A percentile compares a stretch with the other conserved stretches of the same genome.
Evolutionary conservation across 352 stramenopile genomes (phyloP).

Genomic region (Phytophthora megakarya): DNA sequence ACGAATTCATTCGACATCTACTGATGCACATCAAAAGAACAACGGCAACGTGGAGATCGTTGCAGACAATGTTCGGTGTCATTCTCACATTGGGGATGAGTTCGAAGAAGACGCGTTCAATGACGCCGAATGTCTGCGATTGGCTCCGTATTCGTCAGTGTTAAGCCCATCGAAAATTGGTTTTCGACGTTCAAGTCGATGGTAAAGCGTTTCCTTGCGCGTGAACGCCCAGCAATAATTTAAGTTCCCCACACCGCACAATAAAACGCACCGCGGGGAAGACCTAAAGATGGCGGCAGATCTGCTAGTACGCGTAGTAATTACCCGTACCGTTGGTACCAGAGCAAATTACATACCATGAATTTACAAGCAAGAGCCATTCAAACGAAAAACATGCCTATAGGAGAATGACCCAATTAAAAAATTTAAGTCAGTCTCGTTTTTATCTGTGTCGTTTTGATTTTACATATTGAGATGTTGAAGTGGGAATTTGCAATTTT

Average conservation of each 20-base stretch:
- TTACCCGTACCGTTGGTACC: neutral
- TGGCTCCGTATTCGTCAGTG: neutral
- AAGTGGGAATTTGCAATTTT: too few species aligned
- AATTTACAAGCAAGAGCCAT: neutral
- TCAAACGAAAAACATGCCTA: neutral
- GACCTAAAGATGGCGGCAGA: neutral
- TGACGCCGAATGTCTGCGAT: too few species aligned
- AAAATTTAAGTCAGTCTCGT: too few species aligned
- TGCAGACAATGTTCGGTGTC: neutral
- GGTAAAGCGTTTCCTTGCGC: neutral
- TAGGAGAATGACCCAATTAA: too few species aligned
- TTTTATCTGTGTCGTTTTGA: too few species aligned
- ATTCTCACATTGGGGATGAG: neutral
- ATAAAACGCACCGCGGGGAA: too few species aligned
- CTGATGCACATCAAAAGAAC: neutral
- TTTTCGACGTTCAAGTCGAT: conserved; percentile 1
- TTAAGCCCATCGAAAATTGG: too few species aligned
- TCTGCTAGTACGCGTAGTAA: neutral
- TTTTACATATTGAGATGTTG: too few species aligned
- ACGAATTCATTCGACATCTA: neutral
- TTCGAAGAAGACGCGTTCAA: too few species aligned
- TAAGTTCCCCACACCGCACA: neutral
- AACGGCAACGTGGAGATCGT: neutral
- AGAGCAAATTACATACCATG: neutral
- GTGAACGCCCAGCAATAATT: too few species aligned